A percentile compares a stretch with the other conserved stretches of the same genome.
These are phyloP conservation scores for Ceriops tagal DNA, from an alignment of 345 rosid species.

Conservation along the genomic window DNA sequence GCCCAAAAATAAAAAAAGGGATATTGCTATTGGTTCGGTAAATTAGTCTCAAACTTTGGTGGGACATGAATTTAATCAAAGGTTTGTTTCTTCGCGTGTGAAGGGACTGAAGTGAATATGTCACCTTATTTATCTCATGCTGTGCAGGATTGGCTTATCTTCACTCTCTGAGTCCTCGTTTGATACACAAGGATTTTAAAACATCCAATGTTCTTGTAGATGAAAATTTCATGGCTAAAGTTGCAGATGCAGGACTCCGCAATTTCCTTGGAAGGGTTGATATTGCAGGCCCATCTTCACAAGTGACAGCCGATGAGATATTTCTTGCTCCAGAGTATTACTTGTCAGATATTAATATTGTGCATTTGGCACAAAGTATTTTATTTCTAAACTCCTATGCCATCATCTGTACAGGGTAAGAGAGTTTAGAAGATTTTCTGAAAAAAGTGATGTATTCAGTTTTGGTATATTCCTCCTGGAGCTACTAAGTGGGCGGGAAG, in stretches of 20 bases:
- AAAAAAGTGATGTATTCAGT: slow-evolving; percentile 84
- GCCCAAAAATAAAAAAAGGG: neutral
- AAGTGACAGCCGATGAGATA: slow-evolving; percentile 64
- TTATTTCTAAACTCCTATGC: slow-evolving; percentile 12
- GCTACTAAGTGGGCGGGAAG: slow-evolving; percentile 73
- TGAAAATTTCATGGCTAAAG: slow-evolving; percentile 78
- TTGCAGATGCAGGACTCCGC: slow-evolving; percentile 90
- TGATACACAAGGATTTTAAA: slow-evolving; percentile 87
- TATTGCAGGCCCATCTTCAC: slow-evolving; percentile 77
- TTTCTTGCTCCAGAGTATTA: slow-evolving; percentile 86
- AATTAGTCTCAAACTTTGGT: slow-evolving; percentile 26
- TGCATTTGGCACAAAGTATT: neutral
- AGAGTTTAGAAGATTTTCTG: slow-evolving; percentile 85
- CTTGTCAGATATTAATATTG: slow-evolving; percentile 5
- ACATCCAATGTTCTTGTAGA: slow-evolving; percentile 93
- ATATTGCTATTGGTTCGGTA: slow-evolving; percentile 13
- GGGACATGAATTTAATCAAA: slow-evolving; percentile 3
- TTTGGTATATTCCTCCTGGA: slow-evolving; percentile 93
- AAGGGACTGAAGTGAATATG: slow-evolving; percentile 23
- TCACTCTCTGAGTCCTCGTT: slow-evolving; percentile 75
- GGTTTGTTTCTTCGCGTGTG: slow-evolving; percentile 5
- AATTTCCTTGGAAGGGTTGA: slow-evolving; percentile 73
- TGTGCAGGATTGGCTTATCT: slow-evolving; percentile 84
- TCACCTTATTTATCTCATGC: slow-evolving; percentile 16
- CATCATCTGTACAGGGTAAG: slow-evolving; percentile 52